Conservation (phyloP, 2,329 filamentous ascomycete species). For the Neonectria faginata region DNA sequence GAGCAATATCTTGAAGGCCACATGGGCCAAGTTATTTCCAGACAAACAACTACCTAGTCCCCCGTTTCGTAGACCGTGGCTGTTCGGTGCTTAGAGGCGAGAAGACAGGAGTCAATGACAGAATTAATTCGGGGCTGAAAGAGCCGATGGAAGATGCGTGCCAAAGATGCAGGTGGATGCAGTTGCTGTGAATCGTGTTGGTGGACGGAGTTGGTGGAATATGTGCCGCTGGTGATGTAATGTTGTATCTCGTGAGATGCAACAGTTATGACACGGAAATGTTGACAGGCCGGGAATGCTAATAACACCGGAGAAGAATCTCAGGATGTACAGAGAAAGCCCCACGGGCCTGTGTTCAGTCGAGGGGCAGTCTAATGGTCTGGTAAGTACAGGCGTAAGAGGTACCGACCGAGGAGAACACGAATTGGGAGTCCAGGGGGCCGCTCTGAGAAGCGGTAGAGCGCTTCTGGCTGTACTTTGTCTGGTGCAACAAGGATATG, state of each 20-base stretch:
- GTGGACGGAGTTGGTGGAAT: neutral
- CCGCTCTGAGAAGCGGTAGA: slow-evolving; percentile 15
- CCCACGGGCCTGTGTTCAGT: slow-evolving; percentile 22
- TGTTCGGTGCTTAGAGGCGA: slow-evolving; percentile 24
- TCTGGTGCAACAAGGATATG: slow-evolving; percentile 41
- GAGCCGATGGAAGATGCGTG: neutral
- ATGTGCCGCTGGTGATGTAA: neutral
- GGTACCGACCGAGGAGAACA: slow-evolving; percentile 26
- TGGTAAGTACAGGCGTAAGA: slow-evolving; percentile 13
- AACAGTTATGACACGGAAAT: slow-evolving; percentile 10
- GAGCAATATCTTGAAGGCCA: slow-evolving; percentile 25
- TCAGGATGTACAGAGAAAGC: slow-evolving; percentile 18
- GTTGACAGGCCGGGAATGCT: slow-evolving; percentile 9
- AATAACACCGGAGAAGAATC: slow-evolving; percentile 16
- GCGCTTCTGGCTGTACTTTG: slow-evolving; percentile 27
- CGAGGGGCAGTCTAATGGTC: slow-evolving; percentile 6
- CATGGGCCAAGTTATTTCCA: slow-evolving; percentile 31
- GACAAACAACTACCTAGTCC: slow-evolving; percentile 28
- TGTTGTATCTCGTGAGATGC: slow-evolving; percentile 8
- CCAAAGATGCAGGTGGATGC: neutral
- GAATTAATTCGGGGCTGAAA: slow-evolving; percentile 34
- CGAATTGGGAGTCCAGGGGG: slow-evolving; percentile 17
- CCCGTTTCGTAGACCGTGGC: slow-evolving; percentile 25
- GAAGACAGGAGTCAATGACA: slow-evolving; percentile 24
- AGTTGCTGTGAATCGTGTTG: neutral